phyloP scores from a whole-genome alignment of 371 early-diverging fungal genomes.

The Paraphysoderma sedebokerense region DNA sequence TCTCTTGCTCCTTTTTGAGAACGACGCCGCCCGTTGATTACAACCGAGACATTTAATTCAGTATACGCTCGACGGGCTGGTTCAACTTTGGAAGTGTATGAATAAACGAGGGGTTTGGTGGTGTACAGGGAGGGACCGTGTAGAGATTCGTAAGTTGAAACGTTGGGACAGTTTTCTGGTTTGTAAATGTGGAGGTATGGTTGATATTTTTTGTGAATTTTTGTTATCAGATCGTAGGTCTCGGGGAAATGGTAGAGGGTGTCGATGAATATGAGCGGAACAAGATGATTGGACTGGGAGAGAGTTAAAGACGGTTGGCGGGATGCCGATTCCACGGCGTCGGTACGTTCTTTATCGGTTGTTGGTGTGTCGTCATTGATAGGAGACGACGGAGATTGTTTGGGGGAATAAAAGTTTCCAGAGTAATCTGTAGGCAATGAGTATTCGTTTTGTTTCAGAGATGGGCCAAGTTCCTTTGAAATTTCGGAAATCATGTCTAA shows the following conservation, averaged over 20 bases:
- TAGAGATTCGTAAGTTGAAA: constrained; percentile 43
- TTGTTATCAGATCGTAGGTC: constrained; percentile 56
- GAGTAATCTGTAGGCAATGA: too few relatives aligned
- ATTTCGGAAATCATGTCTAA: constrained; percentile 54
- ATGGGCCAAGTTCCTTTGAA: too few relatives aligned
- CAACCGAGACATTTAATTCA: constrained; percentile 46
- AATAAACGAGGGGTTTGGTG: constrained; percentile 58
- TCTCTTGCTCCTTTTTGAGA: constrained; percentile 75
- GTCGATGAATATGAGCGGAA: constrained; percentile 80
- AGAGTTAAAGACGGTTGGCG: neutral
- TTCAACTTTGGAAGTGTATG: constrained; percentile 83
- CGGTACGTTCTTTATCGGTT: neutral
- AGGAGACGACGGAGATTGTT: neutral
- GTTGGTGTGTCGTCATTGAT: too few relatives aligned
- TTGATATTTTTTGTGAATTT: constrained; percentile 42
- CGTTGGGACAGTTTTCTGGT: constrained; percentile 37
- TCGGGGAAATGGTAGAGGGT: constrained; percentile 84
- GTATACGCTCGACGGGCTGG: constrained; percentile 76
- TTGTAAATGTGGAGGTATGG: constrained; percentile 54
- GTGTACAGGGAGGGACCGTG: constrained; percentile 72
- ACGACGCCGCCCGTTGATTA: constrained; percentile 79
- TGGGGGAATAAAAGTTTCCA: neutral
- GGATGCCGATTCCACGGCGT: neutral
- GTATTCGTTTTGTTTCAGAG: too few relatives aligned
- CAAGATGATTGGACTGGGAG: constrained; percentile 22